Evolutionary conservation across 352 stramenopile species (phyloP).

Genomic region (Globisporangium takayamanum): DNA sequence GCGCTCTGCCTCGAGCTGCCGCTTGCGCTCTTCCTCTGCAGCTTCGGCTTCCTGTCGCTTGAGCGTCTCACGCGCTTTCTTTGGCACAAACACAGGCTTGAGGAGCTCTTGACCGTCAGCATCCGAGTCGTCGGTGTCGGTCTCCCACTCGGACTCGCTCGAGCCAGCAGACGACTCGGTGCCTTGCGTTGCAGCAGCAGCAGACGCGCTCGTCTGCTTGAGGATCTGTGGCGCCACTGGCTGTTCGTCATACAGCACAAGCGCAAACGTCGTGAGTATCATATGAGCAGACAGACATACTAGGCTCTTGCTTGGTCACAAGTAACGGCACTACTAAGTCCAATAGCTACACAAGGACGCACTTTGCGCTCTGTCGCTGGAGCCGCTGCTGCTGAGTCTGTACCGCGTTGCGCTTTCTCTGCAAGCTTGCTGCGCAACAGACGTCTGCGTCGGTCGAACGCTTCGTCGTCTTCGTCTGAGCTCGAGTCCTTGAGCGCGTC

Average conservation of each 20-base stretch:
- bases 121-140: constrained; percentile 73
- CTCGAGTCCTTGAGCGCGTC: constrained; percentile 68
- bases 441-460: constrained; percentile 52
- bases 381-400: constrained; percentile 7
- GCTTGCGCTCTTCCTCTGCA: constrained; percentile 57
- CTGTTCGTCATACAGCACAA: constrained; percentile 6
- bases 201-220: constrained; percentile 12
- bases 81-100: constrained; percentile 91
- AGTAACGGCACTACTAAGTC: not conserved
- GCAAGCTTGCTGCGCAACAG: constrained; percentile 53
- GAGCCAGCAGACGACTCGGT: constrained; percentile 40
- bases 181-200: constrained; percentile 1
- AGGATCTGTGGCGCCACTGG: constrained; percentile 31
- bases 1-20: constrained; percentile 40
- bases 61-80: constrained; percentile 82
- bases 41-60: constrained; percentile 74
- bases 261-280: not conserved
- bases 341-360: not conserved
- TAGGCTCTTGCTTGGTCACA: no score
- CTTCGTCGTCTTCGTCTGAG: constrained; percentile 72
- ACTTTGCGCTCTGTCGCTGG: constrained; percentile 3
- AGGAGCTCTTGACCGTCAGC: constrained; percentile 58
- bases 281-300: not conserved
- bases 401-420: constrained; percentile 20
- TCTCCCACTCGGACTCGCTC: constrained; percentile 72